Base-by-base conservation (phyloP, 208 protist genomes). In the Trypanosoma lewisi region DNA sequence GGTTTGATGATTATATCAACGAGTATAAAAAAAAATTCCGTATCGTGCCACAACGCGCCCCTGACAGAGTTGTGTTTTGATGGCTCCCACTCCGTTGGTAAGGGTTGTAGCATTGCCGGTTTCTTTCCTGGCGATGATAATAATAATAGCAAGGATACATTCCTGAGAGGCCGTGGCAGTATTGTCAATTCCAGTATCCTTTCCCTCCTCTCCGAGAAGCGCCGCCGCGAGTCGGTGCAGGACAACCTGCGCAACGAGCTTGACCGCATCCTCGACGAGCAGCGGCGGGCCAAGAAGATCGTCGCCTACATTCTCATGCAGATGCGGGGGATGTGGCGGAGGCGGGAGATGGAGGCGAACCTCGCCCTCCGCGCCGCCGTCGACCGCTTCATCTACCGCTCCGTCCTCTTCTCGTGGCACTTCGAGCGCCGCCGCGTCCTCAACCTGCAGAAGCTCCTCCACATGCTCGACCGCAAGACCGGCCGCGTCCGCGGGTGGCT, bases 261-360 rank as follows among this genome's bases (percentile, higher is more conserved):
- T 33, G 51, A 92, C 36, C 71, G 48, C 4, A 71, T 93, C 33
- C 67, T 93, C 16, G 82, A 83, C 27, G 83, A 95, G 62, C 85
- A 95, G 69, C 75, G 84, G 69, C 82, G 89, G 45, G 79, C 85
- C 28, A 88, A 92, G 58, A 73, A 83, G 31, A 51, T 95, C 31
- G 61, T 95, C n/a, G 70, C 75, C 17, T 70, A 78, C 31, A 75
- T 95, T 51, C 69, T 95, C 19, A 67, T 62, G 2, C 77, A 93
- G 44, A 93, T 92, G 85, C 73, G 80, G 42, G 44, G 69, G 5
- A 68, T 95, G 70, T 95, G 89, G 86, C 48, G 64, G 21, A 54
- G 57, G 17, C 81, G 89, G 48, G 53, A 83, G 61, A 52, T 78
- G 11, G 69, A 85, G 51, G 69, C 50, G 17, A 67, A 79, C 34